phyloP scores from a whole-genome alignment of 306 rosid genomes.

The Cajanus cajan region DNA sequence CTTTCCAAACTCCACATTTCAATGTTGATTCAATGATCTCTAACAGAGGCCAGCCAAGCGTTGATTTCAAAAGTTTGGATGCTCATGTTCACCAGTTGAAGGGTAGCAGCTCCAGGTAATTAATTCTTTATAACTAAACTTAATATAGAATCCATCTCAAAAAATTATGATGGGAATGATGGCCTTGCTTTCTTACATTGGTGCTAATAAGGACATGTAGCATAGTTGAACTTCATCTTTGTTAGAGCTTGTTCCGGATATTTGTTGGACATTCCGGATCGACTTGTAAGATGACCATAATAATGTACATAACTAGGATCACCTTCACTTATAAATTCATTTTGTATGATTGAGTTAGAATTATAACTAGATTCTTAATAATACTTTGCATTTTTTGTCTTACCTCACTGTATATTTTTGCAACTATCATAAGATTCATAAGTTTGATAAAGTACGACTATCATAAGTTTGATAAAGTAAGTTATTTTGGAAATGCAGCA shows the following conservation, averaged over 20 bases:
- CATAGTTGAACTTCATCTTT: not conserved
- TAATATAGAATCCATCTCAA: not conserved
- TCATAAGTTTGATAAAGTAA: not conserved
- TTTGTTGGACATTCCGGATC: too few species aligned
- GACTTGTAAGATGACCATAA: too few species aligned
- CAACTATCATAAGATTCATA: not conserved
- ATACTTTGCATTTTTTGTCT: not conserved
- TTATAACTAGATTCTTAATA: too few species aligned
- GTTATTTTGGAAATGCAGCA: constrained; percentile 48
- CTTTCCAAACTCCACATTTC: not conserved
- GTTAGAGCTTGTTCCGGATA: not conserved
- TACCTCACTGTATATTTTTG: not conserved
- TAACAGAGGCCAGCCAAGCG: constrained; percentile 49
- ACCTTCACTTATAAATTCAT: too few species aligned
- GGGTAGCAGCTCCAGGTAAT: constrained; percentile 94
- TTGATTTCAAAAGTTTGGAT: constrained; percentile 69
- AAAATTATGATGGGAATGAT: not conserved
- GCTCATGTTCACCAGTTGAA: constrained; percentile 84
- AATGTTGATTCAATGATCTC: not conserved
- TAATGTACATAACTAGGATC: too few species aligned
- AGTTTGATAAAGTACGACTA: constrained; percentile 7
- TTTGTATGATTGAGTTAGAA: too few species aligned
- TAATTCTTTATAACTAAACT: not conserved
- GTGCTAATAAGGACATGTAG: not conserved
- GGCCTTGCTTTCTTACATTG: not conserved